Percentiles rank a stretch among this genome's conserved stretches.
phyloP scores from a whole-genome alignment of 495 filamentous ascomycete species.

The Penicillium nucicola region DNA sequence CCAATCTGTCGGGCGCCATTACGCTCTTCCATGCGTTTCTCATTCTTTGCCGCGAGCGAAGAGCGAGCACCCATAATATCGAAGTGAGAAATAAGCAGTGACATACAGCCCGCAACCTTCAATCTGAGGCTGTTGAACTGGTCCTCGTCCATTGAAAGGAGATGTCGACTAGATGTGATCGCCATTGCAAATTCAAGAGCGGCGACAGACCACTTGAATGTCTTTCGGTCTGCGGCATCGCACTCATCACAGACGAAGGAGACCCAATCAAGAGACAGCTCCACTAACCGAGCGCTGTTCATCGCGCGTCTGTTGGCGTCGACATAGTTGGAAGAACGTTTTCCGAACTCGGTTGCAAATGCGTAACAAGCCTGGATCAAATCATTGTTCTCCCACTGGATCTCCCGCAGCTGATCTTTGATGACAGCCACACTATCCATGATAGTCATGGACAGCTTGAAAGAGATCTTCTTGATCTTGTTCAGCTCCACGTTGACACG shows the following conservation, averaged over 20 bases:
- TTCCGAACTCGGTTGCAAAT: slow-evolving; percentile 96
- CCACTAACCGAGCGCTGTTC: slow-evolving; percentile 93
- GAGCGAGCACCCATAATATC: slow-evolving; percentile 98
- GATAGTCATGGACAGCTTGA: slow-evolving; percentile 96
- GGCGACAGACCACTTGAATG: slow-evolving; percentile 94
- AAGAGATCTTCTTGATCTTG: slow-evolving; percentile 93
- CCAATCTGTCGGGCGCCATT: slow-evolving; percentile 71
- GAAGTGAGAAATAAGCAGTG: slow-evolving; percentile 93
- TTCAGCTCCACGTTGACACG: slow-evolving; percentile 89
- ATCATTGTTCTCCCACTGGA: slow-evolving; percentile 85
- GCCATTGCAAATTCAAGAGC: slow-evolving; percentile 96
- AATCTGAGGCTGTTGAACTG: slow-evolving; percentile 77
- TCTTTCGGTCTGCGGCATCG: slow-evolving; percentile 88
- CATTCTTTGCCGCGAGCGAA: slow-evolving; percentile 85
- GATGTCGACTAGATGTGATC: slow-evolving; percentile 90
- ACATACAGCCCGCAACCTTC: slow-evolving; percentile 97
- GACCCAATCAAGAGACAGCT: slow-evolving; percentile 93
- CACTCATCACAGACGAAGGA: slow-evolving; percentile 98
- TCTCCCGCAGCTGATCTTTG: slow-evolving; percentile 66
- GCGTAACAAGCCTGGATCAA: slow-evolving; percentile 98
- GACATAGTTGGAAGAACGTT: slow-evolving; percentile 88
- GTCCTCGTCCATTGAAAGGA: slow-evolving; percentile 78
- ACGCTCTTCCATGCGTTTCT: slow-evolving; percentile 76
- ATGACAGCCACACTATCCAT: slow-evolving; percentile 98
- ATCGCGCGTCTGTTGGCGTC: slow-evolving; percentile 89